Evolutionary conservation across 1,139 yeast genomes (phyloP).

Genomic region (Entelexis sorbosivorans): DNA sequence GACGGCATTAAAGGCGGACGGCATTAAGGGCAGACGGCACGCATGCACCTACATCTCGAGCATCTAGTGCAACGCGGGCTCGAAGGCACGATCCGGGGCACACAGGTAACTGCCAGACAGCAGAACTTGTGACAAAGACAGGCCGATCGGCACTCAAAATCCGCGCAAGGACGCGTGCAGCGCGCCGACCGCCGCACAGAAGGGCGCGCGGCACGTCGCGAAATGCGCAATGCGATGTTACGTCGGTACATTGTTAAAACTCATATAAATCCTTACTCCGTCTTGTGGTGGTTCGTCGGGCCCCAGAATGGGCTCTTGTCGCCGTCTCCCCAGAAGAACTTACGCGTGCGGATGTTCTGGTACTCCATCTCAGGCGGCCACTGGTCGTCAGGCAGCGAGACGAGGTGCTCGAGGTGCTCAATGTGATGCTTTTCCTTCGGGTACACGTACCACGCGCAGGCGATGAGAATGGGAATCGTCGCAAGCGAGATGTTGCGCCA

Average conservation of each 20-base stretch:
- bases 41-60: no score
- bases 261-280: conserved; percentile 12
- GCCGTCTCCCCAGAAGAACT: conserved; percentile 97
- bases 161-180: no score
- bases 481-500: conserved; percentile 82
- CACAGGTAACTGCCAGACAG: no score
- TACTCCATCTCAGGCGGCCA: conserved; percentile 86
- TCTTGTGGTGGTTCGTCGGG: conserved; percentile 71
- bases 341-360: conserved; percentile 77
- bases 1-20: no score
- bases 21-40: no score
- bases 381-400: conserved; percentile 55
- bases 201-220: no score
- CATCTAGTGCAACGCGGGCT: no score
- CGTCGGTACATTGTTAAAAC: background rate
- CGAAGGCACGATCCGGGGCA: no score
- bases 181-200: no score
- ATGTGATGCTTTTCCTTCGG: conserved; percentile 79
- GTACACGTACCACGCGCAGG: conserved; percentile 70
- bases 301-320: conserved; percentile 97
- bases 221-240: no score
- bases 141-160: no score
- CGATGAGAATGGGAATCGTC: conserved; percentile 70
- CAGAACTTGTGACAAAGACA: no score
- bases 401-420: conserved; percentile 60